These are phyloP conservation scores for Apostasia shenzhenica DNA, from an alignment of 106 monocot genomes.

Conservation along the genomic window DNA sequence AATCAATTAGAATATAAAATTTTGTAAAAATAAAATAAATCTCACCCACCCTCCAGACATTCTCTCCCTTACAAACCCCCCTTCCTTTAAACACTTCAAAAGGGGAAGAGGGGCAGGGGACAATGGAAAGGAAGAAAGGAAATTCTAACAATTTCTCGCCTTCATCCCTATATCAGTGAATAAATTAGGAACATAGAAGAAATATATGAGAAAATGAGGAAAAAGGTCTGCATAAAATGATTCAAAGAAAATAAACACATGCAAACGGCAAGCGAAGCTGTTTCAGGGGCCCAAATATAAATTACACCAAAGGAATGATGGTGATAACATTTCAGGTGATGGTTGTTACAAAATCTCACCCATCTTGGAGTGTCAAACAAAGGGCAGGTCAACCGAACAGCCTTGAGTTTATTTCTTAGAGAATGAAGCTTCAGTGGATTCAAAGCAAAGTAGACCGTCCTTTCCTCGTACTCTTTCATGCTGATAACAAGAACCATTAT, in stretches of 20 bases:
- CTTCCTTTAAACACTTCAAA: no score
- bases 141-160: no score
- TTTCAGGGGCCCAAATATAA: not conserved
- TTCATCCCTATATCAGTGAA: no score
- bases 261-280: not conserved
- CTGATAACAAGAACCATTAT: constrained; percentile 16
- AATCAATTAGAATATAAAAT: no score
- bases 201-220: no score
- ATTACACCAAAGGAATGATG: not conserved
- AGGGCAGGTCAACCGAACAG: constrained; percentile 66
- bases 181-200: no score
- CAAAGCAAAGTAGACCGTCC: constrained; percentile 61
- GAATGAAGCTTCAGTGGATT: constrained; percentile 60
- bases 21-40: no score
- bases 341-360: constrained; percentile 26
- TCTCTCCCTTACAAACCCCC: no score
- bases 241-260: not conserved
- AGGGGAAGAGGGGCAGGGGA: no score
- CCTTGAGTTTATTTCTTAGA: constrained; percentile 60
- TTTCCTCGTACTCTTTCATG: constrained; percentile 95
- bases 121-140: no score
- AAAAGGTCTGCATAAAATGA: not conserved
- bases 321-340: not conserved
- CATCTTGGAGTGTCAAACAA: constrained; percentile 87
- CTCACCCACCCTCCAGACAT: no score